Base-by-base conservation (phyloP, 2,329 filamentous ascomycete genomes). In the Neoarthrinium moseri region DNA sequence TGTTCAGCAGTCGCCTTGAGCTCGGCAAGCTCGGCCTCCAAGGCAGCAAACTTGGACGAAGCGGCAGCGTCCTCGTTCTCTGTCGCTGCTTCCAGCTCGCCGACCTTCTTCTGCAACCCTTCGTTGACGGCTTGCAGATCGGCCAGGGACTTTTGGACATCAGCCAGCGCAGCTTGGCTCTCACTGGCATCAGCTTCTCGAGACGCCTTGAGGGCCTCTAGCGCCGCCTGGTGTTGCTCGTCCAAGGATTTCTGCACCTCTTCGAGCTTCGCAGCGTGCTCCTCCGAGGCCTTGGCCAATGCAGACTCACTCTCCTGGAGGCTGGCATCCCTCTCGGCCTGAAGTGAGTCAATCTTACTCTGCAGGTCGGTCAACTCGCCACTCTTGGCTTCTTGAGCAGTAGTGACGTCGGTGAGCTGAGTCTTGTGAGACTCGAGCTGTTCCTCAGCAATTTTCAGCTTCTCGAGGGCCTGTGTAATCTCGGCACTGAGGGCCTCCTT, bases 61-160 rank as follows among this genome's bases (percentile, higher is more conserved):
- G 68, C 72, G 1, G 71, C 71, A 37, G 74, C 68, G 26, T 68
- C 63, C 46, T 75, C 73, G 18, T 64, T 66, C 41, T 74, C 71
- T 20, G 71, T 74, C 2, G 74, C 72, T 2, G 72, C 67, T 1
- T 69, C 68, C 43, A 83, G 60, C 32, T 77, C 73, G 17, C 80
- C 73, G 24, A 85, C 69, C 62, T 79, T 75, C 56, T 69, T 73
- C 61, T 83, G 74, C 36, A 84, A 63, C 10, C 67, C 56, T 45
- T 81, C 75, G 50, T 84, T 77, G 38, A 64, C 64, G 4, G 69
- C 54, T 56, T 74, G 77, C 37, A 83, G 65, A 8, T 78, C 75
- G 8, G 69, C 62, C 22, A 83, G 58, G 17, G 72, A 67, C 45
- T 73, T 66, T 48, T 80, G 73, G 23, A 79, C 73, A 2, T 71